Evolutionary conservation across 2,329 filamentous ascomycete species (phyloP), one percentile per base, ranked within the genome.

Genomic region (Neonectria coccinea): DNA sequence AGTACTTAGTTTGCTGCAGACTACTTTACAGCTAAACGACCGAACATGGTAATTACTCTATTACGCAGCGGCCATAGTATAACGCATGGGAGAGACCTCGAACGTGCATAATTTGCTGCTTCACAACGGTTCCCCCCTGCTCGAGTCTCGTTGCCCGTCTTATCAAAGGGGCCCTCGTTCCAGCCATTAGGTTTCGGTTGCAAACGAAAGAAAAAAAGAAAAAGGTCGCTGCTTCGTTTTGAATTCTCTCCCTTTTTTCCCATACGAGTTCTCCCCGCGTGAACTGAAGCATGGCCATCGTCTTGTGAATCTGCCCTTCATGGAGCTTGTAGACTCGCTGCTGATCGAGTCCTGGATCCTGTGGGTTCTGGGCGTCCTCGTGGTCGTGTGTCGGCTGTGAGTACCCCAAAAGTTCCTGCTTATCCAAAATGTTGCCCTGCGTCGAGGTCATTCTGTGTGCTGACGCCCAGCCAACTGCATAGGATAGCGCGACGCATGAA

Each of bases 401-500:
- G 70, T 67, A 53, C 33, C 16, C 25, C 25, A 25, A 25, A 25
- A 20, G 3, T 2, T 20, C 2, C n/a, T 2, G 25, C 14, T n/a
- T 18, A 33, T 16, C 14, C 9, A 16, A 22, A 10, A 16, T 25
- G 5, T 18, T 36, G 16, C 33, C 20, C 31, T 36, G 12, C 42
- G 7, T 20, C 3, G 29, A 33, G 11, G 31, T 4, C 33, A 16
- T 45, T 14, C 53, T 36, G 25, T 25, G 25, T 10, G 18, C 33
- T 66, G 39, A 53, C 44, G 12, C 11, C 18, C 47, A 20, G 29
- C 25, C 29, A 27, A 27, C 60, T 50, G 11, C 41, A 11, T 39
- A 73, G 70, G 22, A 51, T 73, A 39, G 77, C 79, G 8, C 71
- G 78, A 14, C 74, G 76, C 1, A 70, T 80, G 18, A 76, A 76